phyloP scores from a whole-genome alignment of 2,329 filamentous ascomycete genomes.

The Sporothrix euskadiensis region DNA sequence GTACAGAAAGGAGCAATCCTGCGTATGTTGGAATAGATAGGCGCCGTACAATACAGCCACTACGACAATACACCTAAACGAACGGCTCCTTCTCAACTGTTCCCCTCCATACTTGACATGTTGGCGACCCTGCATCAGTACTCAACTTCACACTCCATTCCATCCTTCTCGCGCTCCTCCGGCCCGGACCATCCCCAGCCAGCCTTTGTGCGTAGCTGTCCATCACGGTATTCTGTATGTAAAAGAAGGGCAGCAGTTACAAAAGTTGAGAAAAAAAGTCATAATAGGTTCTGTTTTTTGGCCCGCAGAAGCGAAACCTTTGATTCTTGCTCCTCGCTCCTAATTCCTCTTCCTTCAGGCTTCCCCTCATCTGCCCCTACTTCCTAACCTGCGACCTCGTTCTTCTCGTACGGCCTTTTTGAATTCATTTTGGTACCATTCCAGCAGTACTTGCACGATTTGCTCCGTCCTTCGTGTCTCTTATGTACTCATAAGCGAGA shows the following conservation, averaged over 20 bases:
- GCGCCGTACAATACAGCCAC: neutral
- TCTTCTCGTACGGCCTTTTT: neutral
- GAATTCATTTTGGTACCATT: neutral
- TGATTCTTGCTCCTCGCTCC: neutral
- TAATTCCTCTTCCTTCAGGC: neutral
- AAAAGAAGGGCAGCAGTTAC: neutral
- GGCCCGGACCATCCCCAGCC: neutral
- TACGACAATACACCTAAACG: neutral
- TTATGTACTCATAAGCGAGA: neutral
- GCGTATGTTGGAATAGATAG: neutral
- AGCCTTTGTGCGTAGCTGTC: neutral
- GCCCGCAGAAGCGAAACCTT: neutral
- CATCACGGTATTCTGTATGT: neutral
- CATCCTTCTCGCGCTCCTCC: neutral
- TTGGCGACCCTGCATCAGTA: neutral
- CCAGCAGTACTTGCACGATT: neutral
- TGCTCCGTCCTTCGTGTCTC: neutral
- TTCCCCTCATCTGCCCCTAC: neutral
- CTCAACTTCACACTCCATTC: neutral
- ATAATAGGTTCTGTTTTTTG: neutral
- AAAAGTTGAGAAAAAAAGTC: neutral
- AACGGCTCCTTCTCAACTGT: neutral
- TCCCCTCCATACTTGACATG: neutral
- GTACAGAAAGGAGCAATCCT: neutral
- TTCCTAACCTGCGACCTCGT: neutral